A percentile compares a stretch with the other conserved stretches of the same genome.
These are phyloP conservation scores for Aspergillus diversus DNA, from an alignment of 495 filamentous ascomycete species.

Conservation along the genomic window DNA sequence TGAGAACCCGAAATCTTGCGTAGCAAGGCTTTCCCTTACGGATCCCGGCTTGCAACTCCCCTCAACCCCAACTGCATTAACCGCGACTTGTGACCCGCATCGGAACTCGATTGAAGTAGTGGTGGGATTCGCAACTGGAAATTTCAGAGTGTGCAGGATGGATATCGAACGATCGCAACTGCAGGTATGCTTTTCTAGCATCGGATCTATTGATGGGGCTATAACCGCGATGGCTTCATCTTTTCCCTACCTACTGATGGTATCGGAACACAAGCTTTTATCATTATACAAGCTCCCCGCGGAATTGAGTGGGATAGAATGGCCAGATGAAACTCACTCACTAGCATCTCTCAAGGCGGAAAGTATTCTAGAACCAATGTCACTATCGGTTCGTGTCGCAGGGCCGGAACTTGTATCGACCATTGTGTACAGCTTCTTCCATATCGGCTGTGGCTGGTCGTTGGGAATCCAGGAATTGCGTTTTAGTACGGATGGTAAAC, in stretches of 20 bases:
- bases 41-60: slow-evolving; percentile 14
- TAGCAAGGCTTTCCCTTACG: slow-evolving; percentile 33
- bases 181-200: slow-evolving; percentile 54
- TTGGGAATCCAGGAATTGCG: slow-evolving; percentile 88
- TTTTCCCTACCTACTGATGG: slow-evolving; percentile 76
- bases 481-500: slow-evolving; percentile 55
- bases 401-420: slow-evolving; percentile 68
- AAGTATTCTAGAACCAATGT: slow-evolving; percentile 76
- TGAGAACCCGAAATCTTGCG: slow-evolving; percentile 51
- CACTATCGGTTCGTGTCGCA: slow-evolving; percentile 72
- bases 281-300: slow-evolving; percentile 70
- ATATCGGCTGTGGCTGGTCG: slow-evolving; percentile 73
- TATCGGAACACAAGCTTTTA: slow-evolving; percentile 70
- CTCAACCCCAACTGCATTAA: slow-evolving; percentile 67
- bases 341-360: slow-evolving; percentile 82
- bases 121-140: slow-evolving; percentile 78
- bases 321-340: slow-evolving; percentile 52
- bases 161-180: slow-evolving; percentile 47
- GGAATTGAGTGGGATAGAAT: slow-evolving; percentile 10
- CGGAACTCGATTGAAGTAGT: slow-evolving; percentile 47
- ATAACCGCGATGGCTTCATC: slow-evolving; percentile 77
- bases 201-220: slow-evolving; percentile 58
- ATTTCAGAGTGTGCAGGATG: slow-evolving; percentile 71
- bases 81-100: slow-evolving; percentile 53
- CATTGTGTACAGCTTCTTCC: slow-evolving; percentile 74